Evolutionary conservation across 352 stramenopile species (phyloP).

Genomic region (Blastocystis sp.): DNA sequence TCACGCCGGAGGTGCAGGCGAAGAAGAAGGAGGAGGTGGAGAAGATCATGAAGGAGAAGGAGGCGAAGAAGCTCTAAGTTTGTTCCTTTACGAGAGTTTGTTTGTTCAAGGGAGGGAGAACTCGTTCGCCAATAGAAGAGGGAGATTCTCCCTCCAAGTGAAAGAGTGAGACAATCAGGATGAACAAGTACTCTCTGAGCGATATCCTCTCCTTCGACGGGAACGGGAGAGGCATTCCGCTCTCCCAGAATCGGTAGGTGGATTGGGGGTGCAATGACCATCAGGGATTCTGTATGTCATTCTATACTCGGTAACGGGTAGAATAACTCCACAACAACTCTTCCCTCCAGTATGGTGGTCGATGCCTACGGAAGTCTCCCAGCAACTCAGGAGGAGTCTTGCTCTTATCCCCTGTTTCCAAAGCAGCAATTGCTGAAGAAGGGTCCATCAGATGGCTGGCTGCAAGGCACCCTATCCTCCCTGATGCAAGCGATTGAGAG

Average conservation of each 20-base stretch:
- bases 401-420: background rate
- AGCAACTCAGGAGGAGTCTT: background rate
- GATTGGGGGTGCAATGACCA: background rate
- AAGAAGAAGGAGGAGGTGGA: slow-evolving; percentile 44
- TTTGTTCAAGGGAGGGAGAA: slow-evolving; percentile 34
- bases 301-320: background rate
- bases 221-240: background rate
- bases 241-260: slow-evolving; percentile 34
- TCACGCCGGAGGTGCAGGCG: slow-evolving; percentile 25
- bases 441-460: background rate
- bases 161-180: background rate
- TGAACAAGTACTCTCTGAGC: slow-evolving; percentile 47
- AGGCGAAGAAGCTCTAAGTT: background rate
- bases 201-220: slow-evolving; percentile 58
- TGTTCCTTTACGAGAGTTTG: too few relatives aligned
- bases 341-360: background rate
- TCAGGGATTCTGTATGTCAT: slow-evolving; percentile 44
- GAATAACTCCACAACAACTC: slow-evolving; percentile 26
- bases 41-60: slow-evolving; percentile 22
- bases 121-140: slow-evolving; percentile 31
- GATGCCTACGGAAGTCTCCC: background rate
- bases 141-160: background rate
- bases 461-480: background rate
- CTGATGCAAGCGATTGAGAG: background rate
- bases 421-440: background rate